Evolutionary conservation across 768 basidiomycete species (phyloP).

Genomic region (Amanita phalloides): DNA sequence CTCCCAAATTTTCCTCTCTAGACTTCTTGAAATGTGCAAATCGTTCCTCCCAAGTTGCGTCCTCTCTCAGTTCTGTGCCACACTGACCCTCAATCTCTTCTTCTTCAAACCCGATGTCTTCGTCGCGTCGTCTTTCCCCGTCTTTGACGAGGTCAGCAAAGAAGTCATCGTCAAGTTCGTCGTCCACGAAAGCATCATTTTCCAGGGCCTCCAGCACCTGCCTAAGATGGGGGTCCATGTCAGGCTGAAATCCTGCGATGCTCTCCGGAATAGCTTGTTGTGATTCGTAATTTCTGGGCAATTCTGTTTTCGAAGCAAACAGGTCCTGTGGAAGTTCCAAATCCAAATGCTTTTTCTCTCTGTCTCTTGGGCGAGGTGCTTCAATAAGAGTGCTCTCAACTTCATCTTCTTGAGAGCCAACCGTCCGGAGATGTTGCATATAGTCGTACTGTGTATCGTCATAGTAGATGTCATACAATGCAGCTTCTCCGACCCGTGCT

Average conservation of each 20-base stretch:
- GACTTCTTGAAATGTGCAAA: slow-evolving; percentile 72
- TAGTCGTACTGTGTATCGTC: slow-evolving; percentile 98
- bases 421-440: slow-evolving; percentile 86
- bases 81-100: slow-evolving; percentile 17
- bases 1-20: slow-evolving; percentile 33
- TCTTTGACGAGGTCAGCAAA: slow-evolving; percentile 61
- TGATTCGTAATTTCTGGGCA: slow-evolving; percentile 66
- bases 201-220: slow-evolving; percentile 92
- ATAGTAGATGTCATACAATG: slow-evolving; percentile 83
- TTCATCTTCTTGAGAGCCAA: slow-evolving; percentile 70
- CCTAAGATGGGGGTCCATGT: slow-evolving; percentile 92
- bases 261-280: slow-evolving; percentile 74
- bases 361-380: slow-evolving; percentile 40
- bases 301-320: slow-evolving; percentile 61
- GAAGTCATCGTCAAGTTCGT: slow-evolving; percentile 62
- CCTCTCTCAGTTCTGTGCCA: slow-evolving; percentile 19
- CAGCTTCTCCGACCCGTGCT: slow-evolving; percentile 74
- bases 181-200: slow-evolving; percentile 90
- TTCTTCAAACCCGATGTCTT: slow-evolving; percentile 58
- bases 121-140: slow-evolving; percentile 56
- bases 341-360: slow-evolving; percentile 18
- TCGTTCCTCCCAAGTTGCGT: slow-evolving; percentile 61
- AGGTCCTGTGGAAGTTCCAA: slow-evolving; percentile 61
- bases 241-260: slow-evolving; percentile 83
- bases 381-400: slow-evolving; percentile 76